Conservation (phyloP, 2,329 filamentous ascomycete species). For the Colletotrichum sublineola region DNA sequence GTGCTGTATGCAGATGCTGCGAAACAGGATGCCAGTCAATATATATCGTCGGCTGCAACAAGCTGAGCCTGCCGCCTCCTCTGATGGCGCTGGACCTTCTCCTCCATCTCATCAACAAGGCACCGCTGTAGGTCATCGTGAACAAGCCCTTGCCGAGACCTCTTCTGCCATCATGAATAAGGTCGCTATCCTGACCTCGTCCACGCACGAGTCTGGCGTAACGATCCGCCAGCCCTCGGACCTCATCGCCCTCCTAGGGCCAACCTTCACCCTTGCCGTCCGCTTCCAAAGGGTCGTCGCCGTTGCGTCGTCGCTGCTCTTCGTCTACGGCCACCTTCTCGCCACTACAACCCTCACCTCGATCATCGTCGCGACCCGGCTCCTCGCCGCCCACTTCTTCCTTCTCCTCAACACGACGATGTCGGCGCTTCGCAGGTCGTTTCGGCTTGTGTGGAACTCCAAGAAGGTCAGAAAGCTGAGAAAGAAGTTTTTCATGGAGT, state of each 20-base stretch:
- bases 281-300: conserved; percentile 53
- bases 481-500: conserved; percentile 65
- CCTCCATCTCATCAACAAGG: conserved; percentile 4
- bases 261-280: conserved; percentile 52
- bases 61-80: background rate
- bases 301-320: conserved; percentile 49
- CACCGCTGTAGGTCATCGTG: conserved; percentile 34
- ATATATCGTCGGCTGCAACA: conserved; percentile 31
- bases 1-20: conserved; percentile 22
- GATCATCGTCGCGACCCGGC: conserved; percentile 48
- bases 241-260: conserved; percentile 50
- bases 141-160: conserved; percentile 35
- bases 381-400: conserved; percentile 49
- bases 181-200: conserved; percentile 55
- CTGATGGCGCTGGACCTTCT: conserved; percentile 1
- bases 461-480: conserved; percentile 53
- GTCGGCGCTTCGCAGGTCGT: conserved; percentile 33
- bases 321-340: conserved; percentile 50
- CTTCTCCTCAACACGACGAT: conserved; percentile 46
- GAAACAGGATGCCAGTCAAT: conserved; percentile 29
- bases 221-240: conserved; percentile 49
- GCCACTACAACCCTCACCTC: conserved; percentile 48
- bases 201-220: conserved; percentile 52
- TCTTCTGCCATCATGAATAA: conserved; percentile 51
- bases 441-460: conserved; percentile 53